phyloP scores from a whole-genome alignment of 768 basidiomycete species.

The Suillus cothurnatus region DNA sequence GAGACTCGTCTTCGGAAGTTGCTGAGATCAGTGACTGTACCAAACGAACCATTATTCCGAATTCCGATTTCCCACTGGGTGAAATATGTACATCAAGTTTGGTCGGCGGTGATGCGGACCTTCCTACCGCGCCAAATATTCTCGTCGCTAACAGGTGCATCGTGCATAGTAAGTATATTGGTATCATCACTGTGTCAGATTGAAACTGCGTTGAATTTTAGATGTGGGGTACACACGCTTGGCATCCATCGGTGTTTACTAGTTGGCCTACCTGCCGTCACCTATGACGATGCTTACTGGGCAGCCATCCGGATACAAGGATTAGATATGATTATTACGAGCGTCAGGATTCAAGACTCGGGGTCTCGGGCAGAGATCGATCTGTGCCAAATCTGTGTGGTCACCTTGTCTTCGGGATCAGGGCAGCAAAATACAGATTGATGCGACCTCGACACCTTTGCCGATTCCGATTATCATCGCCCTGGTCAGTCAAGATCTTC shows the following conservation, averaged over 20 bases:
- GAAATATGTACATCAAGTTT: neutral
- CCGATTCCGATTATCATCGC: neutral
- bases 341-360: neutral
- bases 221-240: neutral
- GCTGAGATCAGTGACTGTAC: neutral
- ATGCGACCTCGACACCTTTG: constrained; percentile 3
- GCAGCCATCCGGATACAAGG: neutral
- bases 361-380: constrained; percentile 2
- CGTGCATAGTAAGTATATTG: too few species aligned
- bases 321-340: neutral
- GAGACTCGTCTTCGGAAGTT: neutral
- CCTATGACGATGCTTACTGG: neutral
- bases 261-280: neutral
- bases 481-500: constrained; percentile 1
- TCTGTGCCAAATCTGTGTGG: neutral
- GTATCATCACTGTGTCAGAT: neutral
- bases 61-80: neutral
- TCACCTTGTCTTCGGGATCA: constrained; percentile 1
- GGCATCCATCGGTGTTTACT: neutral
- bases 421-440: constrained; percentile 5
- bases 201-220: neutral
- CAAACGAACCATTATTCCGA: neutral
- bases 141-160: neutral
- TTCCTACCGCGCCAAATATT: neutral
- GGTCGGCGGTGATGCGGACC: neutral